These are phyloP conservation scores for Aureobasidium vineae DNA, from an alignment of 2,329 filamentous ascomycete genomes.

Conservation along the genomic window DNA sequence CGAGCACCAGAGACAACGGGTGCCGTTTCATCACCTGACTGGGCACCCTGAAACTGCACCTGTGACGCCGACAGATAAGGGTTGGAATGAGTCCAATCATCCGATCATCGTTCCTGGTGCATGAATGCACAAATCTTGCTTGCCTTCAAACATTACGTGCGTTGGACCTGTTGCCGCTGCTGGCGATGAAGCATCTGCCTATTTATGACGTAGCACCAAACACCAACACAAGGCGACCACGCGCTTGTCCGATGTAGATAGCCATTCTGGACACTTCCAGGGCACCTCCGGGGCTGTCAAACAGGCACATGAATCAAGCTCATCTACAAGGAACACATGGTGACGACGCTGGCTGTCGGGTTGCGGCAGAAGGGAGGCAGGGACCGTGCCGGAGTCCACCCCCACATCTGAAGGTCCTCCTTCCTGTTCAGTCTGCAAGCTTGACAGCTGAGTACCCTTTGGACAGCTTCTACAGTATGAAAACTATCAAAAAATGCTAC, in stretches of 20 bases:
- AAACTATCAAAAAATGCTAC: background rate
- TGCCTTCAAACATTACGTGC: constrained; percentile 11
- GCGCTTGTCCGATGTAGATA: background rate
- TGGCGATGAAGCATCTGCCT: constrained; percentile 2
- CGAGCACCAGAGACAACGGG: background rate
- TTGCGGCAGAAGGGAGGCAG: constrained; percentile 5
- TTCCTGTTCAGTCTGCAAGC: constrained; percentile 10
- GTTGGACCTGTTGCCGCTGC: background rate
- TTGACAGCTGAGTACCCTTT: background rate
- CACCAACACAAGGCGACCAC: background rate
- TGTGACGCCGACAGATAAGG: constrained; percentile 14
- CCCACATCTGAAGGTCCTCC: background rate
- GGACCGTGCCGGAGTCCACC: constrained; percentile 13
- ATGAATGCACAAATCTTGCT: background rate
- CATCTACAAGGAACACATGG: constrained; percentile 13
- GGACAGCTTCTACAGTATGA: background rate
- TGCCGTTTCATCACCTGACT: constrained; percentile 8
- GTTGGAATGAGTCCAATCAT: background rate
- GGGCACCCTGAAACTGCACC: background rate
- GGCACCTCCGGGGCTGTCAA: background rate
- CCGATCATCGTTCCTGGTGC: background rate
- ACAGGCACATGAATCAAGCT: constrained; percentile 17
- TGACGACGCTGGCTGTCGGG: constrained; percentile 2
- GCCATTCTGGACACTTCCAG: background rate
- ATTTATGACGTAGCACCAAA: constrained; percentile 1